Base-by-base conservation (phyloP, 2,329 filamentous ascomycete genomes). In the Geosmithia flava region DNA sequence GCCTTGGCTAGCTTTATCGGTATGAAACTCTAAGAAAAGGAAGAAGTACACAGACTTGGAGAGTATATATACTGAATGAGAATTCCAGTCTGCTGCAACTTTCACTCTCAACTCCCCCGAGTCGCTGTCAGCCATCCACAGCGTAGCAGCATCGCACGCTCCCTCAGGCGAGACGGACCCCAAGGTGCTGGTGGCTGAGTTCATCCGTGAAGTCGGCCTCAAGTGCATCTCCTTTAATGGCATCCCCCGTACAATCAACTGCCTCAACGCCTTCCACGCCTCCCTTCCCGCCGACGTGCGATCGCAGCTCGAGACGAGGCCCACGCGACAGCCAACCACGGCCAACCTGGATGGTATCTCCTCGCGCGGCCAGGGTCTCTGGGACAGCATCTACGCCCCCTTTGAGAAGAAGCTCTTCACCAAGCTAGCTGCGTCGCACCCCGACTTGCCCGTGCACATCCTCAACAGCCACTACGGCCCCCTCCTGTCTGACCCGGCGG, bases 81-180 rank as follows among this genome's bases (percentile, higher is more conserved):
- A 2, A 6, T 8, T 8, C n/a, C 30, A 87, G 81, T 84, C 87
- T 1, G 87, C 87, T 30, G 82, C 87, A 17, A 88, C 86, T 2
- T 86, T 91, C 68, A 93, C 87, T 1, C 80, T 93, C 70, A 93
- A 94, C 69, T 89, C 86, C 2, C 87, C 87, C 20, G 83, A 85
- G 49, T 84, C 85, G 3, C 76, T 91, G 54, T 67, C 77, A 3
- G 65, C 75, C 20, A 74, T 90, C 13, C 81, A 80, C 65, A 58
- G 72, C 48, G 63, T 76, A 30, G 74, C 75, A 11, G 56, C 64
- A 3, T 47, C 56, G 7, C 42, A 47, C 52, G 57, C 47, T 8
- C 27, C 47, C 11, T 30, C 47, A 8, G 30, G 44, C 27, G 17
- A 30, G n/a, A 37, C 17, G 17, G 37, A 45, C 37, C 30, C 55